Percentiles rank a stretch among this genome's conserved stretches.
Conservation (phyloP, 2,329 filamentous ascomycete species). For the Claviceps maximensis region DNA sequence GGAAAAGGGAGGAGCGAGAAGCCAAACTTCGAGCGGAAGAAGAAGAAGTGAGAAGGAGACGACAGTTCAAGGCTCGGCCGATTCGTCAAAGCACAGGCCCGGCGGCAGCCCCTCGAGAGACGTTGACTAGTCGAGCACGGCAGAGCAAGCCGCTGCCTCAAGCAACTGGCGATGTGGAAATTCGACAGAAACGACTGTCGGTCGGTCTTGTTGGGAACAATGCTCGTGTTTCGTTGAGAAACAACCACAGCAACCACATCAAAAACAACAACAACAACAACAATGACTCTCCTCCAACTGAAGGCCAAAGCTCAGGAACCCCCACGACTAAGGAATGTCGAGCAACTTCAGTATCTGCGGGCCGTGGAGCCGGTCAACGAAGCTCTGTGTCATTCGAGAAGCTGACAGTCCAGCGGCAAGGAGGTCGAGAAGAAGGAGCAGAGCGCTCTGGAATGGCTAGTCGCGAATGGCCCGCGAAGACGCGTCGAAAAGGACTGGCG, state of each 20-base stretch:
- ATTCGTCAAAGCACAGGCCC: constrained; percentile 31
- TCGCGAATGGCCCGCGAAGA: constrained; percentile 50
- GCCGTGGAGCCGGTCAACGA: constrained; percentile 30
- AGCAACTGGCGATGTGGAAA: constrained; percentile 9
- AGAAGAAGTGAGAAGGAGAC: constrained; percentile 45
- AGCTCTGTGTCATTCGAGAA: constrained; percentile 38
- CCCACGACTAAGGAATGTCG: constrained; percentile 19
- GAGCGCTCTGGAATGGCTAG: constrained; percentile 46
- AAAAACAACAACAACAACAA: no score
- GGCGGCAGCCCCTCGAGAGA: constrained; percentile 38
- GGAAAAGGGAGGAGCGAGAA: constrained; percentile 43
- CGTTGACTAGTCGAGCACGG: constrained; percentile 42
- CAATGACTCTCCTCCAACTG: constrained; percentile 9
- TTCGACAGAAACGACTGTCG: constrained; percentile 15
- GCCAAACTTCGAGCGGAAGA: constrained; percentile 42
- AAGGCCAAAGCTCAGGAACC: constrained; percentile 16
- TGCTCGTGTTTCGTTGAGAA: neutral
- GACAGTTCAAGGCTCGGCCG: constrained; percentile 52
- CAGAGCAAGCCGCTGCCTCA: constrained; percentile 28
- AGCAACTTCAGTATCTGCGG: constrained; percentile 32
- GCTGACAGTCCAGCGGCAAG: constrained; percentile 34
- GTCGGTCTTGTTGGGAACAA: constrained; percentile 6
- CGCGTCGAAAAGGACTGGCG: constrained; percentile 27
- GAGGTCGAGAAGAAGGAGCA: constrained; percentile 46
- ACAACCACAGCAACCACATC: no score